Percentiles rank a stretch among this genome's conserved stretches.
Evolutionary conservation across 306 rosid species (phyloP).

Genomic region (Inga oerstediana): DNA sequence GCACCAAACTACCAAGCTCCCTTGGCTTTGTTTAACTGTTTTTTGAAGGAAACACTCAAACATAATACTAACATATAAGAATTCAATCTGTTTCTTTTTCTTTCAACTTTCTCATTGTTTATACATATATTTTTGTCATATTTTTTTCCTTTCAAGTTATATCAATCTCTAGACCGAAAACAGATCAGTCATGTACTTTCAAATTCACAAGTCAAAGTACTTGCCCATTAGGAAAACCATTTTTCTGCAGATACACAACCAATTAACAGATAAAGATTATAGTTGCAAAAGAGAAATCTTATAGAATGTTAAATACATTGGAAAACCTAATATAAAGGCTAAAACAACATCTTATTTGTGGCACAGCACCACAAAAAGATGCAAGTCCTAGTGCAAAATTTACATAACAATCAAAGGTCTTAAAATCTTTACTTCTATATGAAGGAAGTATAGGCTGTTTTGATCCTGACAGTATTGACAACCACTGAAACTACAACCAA

Average conservation of each 20-base stretch:
- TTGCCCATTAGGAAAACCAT: background rate
- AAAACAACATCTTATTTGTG: background rate
- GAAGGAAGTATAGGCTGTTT: background rate
- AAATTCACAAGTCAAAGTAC: slow-evolving; percentile 7
- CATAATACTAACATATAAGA: background rate
- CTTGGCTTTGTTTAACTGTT: background rate
- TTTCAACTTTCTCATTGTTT: background rate
- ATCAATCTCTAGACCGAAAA: background rate
- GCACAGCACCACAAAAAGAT: background rate
- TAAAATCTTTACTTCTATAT: background rate
- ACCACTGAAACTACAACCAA: background rate
- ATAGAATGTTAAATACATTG: background rate
- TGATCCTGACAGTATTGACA: background rate
- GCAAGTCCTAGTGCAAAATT: background rate
- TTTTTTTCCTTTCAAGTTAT: background rate
- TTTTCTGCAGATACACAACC: slow-evolving; percentile 15
- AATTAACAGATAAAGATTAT: slow-evolving; percentile 1
- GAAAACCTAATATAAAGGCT: background rate
- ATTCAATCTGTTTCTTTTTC: background rate
- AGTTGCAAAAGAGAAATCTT: slow-evolving; percentile 6
- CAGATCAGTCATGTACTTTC: slow-evolving; percentile 6
- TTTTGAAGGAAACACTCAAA: slow-evolving; percentile 9
- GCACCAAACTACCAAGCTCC: slow-evolving; percentile 14
- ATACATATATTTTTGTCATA: background rate
- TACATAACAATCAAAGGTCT: background rate